Conservation (phyloP, 495 filamentous ascomycete species). For the Tuber indicum region DNA sequence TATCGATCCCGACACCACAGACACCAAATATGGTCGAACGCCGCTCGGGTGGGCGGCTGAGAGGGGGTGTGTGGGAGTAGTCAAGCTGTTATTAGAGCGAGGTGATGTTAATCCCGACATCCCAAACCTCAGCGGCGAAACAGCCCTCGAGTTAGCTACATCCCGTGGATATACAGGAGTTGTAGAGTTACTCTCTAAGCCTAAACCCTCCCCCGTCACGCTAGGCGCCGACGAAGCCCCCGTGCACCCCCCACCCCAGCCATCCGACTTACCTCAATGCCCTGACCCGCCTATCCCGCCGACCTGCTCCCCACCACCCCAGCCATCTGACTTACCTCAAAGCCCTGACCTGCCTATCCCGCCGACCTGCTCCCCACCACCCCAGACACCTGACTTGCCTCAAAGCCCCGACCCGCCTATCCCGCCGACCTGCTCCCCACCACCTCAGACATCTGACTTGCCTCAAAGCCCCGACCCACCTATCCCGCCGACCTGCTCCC, state of each 20-base stretch:
- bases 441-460: too few species aligned
- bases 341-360: too few species aligned
- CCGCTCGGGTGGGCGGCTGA: too few species aligned
- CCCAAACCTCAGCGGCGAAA: constrained; percentile 16
- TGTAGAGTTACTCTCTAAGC: constrained; percentile 26
- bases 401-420: not conserved
- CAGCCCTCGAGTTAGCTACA: constrained; percentile 25
- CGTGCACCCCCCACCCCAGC: not conserved
- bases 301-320: not conserved
- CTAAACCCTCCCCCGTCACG: not conserved
- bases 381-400: not conserved
- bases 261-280: not conserved
- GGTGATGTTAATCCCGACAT: not conserved
- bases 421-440: not conserved
- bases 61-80: too few species aligned
- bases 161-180: constrained; percentile 17
- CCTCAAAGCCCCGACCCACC: too few species aligned
- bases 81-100: too few species aligned
- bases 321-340: too few species aligned
- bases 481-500: not conserved
- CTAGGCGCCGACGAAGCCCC: not conserved
- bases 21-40: too few species aligned
- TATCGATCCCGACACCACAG: too few species aligned
- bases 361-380: too few species aligned
- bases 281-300: not conserved